phyloP scores from a whole-genome alignment of 208 protist genomes.

The Polymyxa betae region DNA sequence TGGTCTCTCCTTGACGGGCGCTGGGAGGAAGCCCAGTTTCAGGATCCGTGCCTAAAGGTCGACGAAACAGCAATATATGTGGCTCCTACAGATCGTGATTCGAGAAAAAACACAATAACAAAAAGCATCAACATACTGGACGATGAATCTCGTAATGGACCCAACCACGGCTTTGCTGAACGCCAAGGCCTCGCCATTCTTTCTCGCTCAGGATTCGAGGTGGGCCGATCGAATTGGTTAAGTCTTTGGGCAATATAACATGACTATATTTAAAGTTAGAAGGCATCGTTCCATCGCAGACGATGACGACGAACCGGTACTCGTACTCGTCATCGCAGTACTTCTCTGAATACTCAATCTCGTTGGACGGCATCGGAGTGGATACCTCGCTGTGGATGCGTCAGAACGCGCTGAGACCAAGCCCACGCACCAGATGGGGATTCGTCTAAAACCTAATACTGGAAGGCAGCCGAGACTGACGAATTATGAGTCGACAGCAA shows the following conservation, averaged over 20 bases:
- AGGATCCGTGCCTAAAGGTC: slow-evolving; percentile 71
- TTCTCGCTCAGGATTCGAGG: slow-evolving; percentile 87
- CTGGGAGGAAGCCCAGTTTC: slow-evolving; percentile 63
- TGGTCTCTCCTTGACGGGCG: too few relatives aligned
- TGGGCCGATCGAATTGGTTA: slow-evolving; percentile 81
- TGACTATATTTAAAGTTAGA: slow-evolving; percentile 77
- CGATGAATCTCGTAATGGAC: slow-evolving; percentile 95
- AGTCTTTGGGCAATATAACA: slow-evolving; percentile 94
- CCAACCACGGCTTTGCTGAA: slow-evolving; percentile 95
- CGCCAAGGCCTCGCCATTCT: slow-evolving; percentile 93
- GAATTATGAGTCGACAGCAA: too few relatives aligned
- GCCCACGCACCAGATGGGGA: too few relatives aligned
- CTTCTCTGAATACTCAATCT: slow-evolving; percentile 89
- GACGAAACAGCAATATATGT: slow-evolving; percentile 92
- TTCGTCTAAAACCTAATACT: too few relatives aligned
- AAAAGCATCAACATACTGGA: slow-evolving; percentile 6
- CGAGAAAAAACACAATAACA: slow-evolving; percentile 65
- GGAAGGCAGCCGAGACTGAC: too few relatives aligned
- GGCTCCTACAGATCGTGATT: slow-evolving; percentile 76
- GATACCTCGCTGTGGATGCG: neutral
- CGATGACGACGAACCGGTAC: slow-evolving; percentile 77
- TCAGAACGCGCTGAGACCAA: too few relatives aligned
- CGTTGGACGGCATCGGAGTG: slow-evolving; percentile 12
- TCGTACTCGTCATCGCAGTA: slow-evolving; percentile 91
- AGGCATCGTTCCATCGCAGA: neutral